Conservation (phyloP, 495 filamentous ascomycete species). For the Rostrohypoxylon terebratum region DNA sequence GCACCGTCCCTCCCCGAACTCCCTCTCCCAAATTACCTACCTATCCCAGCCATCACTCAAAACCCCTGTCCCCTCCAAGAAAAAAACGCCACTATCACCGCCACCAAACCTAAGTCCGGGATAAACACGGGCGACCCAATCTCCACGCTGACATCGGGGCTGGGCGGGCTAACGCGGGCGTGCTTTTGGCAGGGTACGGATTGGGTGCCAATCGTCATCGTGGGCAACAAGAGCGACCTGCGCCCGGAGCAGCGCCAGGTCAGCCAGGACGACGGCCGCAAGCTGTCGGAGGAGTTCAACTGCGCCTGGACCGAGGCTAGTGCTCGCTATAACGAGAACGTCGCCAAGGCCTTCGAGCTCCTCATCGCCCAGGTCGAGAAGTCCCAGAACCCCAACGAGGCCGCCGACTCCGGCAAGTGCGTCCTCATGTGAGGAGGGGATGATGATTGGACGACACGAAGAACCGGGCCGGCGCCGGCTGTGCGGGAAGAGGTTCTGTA, state of each 20-base stretch:
- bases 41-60: neutral
- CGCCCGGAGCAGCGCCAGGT: slow-evolving; percentile 94
- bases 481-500: neutral
- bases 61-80: neutral
- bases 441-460: neutral
- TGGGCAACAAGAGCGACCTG: slow-evolving; percentile 97
- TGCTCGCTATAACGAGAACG: slow-evolving; percentile 93
- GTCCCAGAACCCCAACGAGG: slow-evolving; percentile 87
- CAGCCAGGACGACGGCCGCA: slow-evolving; percentile 81
- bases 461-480: neutral
- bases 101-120: slow-evolving; percentile 2
- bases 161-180: no score
- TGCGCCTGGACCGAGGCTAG: slow-evolving; percentile 96
- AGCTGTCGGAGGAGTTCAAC: slow-evolving; percentile 83
- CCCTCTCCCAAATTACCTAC: neutral
- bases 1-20: neutral
- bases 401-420: slow-evolving; percentile 82
- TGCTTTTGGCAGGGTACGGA: slow-evolving; percentile 77
- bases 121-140: slow-evolving; percentile 2
- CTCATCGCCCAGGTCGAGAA: slow-evolving; percentile 97
- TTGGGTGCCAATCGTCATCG: slow-evolving; percentile 90
- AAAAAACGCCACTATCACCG: slow-evolving; percentile 5
- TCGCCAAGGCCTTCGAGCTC: slow-evolving; percentile 90
- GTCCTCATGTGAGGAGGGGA: slow-evolving; percentile 74
- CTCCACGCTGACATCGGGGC: no score